These are phyloP conservation scores for Phytophthora vignae DNA, from an alignment of 352 stramenopile species.

Conservation along the genomic window DNA sequence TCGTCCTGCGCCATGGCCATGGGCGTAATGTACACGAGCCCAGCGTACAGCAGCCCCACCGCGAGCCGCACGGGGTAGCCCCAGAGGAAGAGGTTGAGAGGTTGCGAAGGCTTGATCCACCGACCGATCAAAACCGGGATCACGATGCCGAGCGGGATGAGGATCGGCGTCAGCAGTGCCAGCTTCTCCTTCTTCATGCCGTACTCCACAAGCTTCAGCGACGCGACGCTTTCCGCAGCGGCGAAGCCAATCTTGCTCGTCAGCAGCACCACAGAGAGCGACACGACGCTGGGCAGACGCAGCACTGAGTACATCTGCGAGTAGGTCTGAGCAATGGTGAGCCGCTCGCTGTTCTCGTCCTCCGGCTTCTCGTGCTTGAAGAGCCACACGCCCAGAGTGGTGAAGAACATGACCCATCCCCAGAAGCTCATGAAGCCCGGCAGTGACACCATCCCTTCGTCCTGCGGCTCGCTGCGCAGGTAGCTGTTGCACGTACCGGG, in stretches of 20 bases:
- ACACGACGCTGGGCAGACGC: constrained; percentile 86
- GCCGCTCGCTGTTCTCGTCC: constrained; percentile 60
- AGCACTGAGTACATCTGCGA: constrained; percentile 89
- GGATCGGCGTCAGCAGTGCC: constrained; percentile 85
- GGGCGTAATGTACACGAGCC: constrained; percentile 84
- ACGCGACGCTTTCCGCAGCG: constrained; percentile 90
- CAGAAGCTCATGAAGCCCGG: constrained; percentile 94
- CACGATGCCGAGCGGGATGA: constrained; percentile 90
- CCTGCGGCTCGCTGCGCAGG: constrained; percentile 68
- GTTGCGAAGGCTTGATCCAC: constrained; percentile 74
- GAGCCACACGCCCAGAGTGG: constrained; percentile 91
- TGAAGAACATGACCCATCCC: constrained; percentile 94
- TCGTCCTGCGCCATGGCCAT: constrained; percentile 82
- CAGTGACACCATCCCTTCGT: constrained; percentile 87
- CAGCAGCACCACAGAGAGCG: constrained; percentile 89
- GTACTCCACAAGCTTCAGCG: constrained; percentile 94
- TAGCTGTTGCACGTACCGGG: constrained; percentile 91
- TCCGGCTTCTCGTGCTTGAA: constrained; percentile 92
- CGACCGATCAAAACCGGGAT: constrained; percentile 84
- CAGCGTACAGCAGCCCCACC: constrained; percentile 85
- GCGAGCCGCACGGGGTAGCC: constrained; percentile 89
- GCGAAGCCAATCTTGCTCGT: constrained; percentile 94
- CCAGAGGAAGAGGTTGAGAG: constrained; percentile 78
- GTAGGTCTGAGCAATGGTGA: constrained; percentile 91
- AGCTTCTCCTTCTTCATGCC: constrained; percentile 94